Conservation (phyloP, 768 basidiomycete species). For the Boletus edulis region DNA sequence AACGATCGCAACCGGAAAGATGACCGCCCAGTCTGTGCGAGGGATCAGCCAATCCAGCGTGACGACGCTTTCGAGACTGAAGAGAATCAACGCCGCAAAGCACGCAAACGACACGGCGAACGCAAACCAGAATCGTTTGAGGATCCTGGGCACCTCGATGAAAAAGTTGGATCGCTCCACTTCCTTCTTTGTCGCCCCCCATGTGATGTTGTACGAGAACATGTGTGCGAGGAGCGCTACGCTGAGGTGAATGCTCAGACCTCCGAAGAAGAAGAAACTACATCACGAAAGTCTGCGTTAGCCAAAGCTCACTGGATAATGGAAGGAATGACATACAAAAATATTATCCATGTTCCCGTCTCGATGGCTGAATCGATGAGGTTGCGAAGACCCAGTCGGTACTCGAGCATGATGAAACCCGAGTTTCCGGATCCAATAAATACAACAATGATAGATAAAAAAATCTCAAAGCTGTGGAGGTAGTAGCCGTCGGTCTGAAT, state of each 20-base stretch:
- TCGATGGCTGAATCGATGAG: constrained; percentile 20
- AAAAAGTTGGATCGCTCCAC: constrained; percentile 90
- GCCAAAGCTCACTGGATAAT: not conserved
- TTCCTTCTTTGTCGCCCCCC: constrained; percentile 72
- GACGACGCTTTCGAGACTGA: constrained; percentile 47
- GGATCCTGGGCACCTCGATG: constrained; percentile 82
- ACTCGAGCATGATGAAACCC: constrained; percentile 69
- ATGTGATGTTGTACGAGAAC: constrained; percentile 58
- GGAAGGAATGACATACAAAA: constrained; percentile 29
- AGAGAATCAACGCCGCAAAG: constrained; percentile 55
- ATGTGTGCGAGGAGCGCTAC: constrained; percentile 56
- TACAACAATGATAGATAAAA: constrained; percentile 68
- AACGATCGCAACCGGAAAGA: constrained; percentile 71
- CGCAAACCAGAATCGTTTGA: constrained; percentile 72
- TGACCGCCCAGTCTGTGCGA: constrained; percentile 66
- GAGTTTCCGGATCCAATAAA: constrained; percentile 73
- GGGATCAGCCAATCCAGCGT: constrained; percentile 65
- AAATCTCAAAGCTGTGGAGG: constrained; percentile 77
- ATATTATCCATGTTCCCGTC: constrained; percentile 29
- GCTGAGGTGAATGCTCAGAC: constrained; percentile 51
- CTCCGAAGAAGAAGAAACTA: constrained; percentile 55
- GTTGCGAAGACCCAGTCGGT: constrained; percentile 52
- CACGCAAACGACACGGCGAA: constrained; percentile 52
- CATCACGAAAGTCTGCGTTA: not conserved
- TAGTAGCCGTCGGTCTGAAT: constrained; percentile 76